phyloP scores from a whole-genome alignment of 2,329 filamentous ascomycete genomes.

The Orbilia ellipsospora region DNA sequence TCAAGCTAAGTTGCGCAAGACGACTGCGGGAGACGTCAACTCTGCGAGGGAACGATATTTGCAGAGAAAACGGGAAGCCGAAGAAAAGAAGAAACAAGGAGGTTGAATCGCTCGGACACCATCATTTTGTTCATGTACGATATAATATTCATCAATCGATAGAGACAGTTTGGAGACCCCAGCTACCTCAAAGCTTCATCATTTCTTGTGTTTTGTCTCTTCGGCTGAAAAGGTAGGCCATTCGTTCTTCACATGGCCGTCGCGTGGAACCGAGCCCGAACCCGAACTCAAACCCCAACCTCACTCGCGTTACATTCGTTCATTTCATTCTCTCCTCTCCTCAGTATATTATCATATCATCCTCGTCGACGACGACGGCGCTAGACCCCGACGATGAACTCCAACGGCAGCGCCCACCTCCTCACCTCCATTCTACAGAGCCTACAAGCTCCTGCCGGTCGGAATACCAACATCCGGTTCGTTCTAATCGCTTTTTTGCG shows the following conservation, averaged over 20 bases:
- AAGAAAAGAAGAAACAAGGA: constrained; percentile 71
- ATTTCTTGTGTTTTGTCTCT: constrained; percentile 11
- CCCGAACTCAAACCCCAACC: constrained; percentile 2
- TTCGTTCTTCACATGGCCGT: constrained; percentile 39
- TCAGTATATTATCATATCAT: not conserved
- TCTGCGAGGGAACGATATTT: constrained; percentile 83
- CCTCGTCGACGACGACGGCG: constrained; percentile 13
- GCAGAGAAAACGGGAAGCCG: constrained; percentile 78
- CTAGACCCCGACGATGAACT: constrained; percentile 26
- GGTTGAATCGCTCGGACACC: constrained; percentile 54
- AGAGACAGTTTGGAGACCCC: constrained; percentile 42
- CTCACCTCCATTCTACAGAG: constrained; percentile 46
- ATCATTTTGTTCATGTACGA: constrained; percentile 23
- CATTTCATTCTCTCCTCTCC: constrained; percentile 18
- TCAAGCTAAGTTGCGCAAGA: constrained; percentile 80
- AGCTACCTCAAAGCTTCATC: constrained; percentile 8
- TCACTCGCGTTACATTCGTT: constrained; percentile 29
- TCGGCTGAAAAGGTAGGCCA: constrained; percentile 30
- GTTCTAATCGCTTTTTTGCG: not conserved
- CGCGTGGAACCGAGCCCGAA: constrained; percentile 48
- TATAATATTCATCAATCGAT: constrained; percentile 23
- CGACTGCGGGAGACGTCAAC: constrained; percentile 74
- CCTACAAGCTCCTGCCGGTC: constrained; percentile 45
- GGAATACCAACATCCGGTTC: constrained; percentile 51
- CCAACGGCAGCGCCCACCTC: constrained; percentile 49